Base-by-base conservation (phyloP, 2,329 filamentous ascomycete species). In the Penicillium polonicum region DNA sequence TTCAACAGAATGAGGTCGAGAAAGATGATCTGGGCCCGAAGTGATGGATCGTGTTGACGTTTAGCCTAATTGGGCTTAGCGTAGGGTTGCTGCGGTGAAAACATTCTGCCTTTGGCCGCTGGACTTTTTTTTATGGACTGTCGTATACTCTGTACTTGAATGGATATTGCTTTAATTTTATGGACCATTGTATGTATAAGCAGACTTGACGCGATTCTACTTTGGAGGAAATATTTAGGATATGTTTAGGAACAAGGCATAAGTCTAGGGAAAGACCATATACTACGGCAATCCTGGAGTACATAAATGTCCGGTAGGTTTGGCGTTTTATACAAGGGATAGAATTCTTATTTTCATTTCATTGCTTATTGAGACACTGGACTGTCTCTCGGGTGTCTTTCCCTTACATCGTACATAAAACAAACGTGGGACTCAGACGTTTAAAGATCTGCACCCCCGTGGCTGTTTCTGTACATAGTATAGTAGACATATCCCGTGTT, bases 51-150 rank as follows among this genome's bases (percentile, higher is more conserved):
- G 39, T 71, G 69, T 72, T 72, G 70, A 70, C 49, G 10, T 65
- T 60, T 68, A 65, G 38, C 69, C 67, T 8, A 35, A 63, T 64
- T 2, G 0, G 63, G 68, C 2, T 53, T 72, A 72, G 69, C 53
- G 62, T 7, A 0, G 2, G 7, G 70, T 72, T 72, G 67, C 67
- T 63, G 55, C 41, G 66, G 69, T 62, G 60, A 65, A 39, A 1
- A 9, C 21, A 45, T 52, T 31, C 29, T 35, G 50, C 39, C 39
- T 25, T 25, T 35, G 15, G 15, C 3, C 8, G 23, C 8, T 17
- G 29, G 29, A 10, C 44, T 46, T 21, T 29, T 29, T 3, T 29
- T 9, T 29, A 10, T 35, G 27, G 2, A 21, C 42, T 44, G 10
- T 44, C 7, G 6, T 19, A 13, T 29, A 21, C 4, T 46, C 33